Evolutionary conservation across 108 stramenopile genomes (phyloP), one percentile per base, ranked within the genome.

Genomic region (Cyclotella distinguenda): DNA sequence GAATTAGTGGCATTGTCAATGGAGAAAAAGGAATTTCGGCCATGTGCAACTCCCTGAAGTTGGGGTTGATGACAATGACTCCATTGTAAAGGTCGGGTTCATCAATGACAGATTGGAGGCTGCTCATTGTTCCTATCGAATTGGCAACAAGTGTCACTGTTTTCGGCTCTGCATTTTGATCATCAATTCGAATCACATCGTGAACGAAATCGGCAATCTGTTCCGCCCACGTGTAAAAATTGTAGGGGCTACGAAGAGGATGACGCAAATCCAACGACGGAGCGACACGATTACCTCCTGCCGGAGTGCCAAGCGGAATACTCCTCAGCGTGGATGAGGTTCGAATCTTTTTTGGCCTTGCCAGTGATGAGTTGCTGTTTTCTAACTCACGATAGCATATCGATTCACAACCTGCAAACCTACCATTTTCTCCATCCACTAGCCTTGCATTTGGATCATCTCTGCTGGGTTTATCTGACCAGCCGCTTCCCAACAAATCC

Each of bases 151-250:
- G 64, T 46, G 87, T 91, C 23, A 90, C 84, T 16, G 55, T 34
- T 22, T 12, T 12, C 8, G 55, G 0, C 19, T 1, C 1, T 4
- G 36, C 7, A n/a, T n/a, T n/a, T n/a, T n/a, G n/a, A n/a, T n/a
- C n/a, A 8, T 60, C 46, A 1, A 18, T 48, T 3, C 49, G 60
- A 19, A 75, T 56, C 9, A 95, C 65, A 33, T 91, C 82, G 15
- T 69, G 70, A 10, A 64, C 77, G 74, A 93, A 95, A 50, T 90
- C 89, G 0, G 72, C 58, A 30, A 95, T 57, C 44, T 91, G 84
- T 33, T 94, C 84, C 25, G 84, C 70, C 96, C 96, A 97, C 4
- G 90, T 97, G 53, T 86, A 95, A 62, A 97, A 97, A 53, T 94
- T 93, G 80, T 94, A 97, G 19, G 87, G 84, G 51, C 80, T 82